Base-by-base conservation (phyloP, 2,329 filamentous ascomycete genomes). In the Stemphylium vesicarium region DNA sequence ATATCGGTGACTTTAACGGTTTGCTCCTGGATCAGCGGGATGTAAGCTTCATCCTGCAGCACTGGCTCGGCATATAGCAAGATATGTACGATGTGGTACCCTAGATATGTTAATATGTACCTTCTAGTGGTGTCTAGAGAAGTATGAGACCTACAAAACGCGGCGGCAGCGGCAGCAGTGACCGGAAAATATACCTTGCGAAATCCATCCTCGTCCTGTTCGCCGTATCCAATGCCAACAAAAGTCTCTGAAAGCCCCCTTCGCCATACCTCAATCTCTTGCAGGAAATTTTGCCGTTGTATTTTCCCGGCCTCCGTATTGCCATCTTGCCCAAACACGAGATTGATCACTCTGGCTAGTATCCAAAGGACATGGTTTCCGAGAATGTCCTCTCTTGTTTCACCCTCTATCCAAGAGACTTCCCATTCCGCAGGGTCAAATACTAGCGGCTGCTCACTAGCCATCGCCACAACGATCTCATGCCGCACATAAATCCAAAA, bases 401-500 rank as follows among this genome's bases (percentile, higher is more conserved):
- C 72, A 9, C 55, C 57, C 12, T 69, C 63, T 22, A 57, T 26
- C 68, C 68, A 72, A 3, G 50, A 56, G 10, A 74, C 69, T 40
- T 62, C 61, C 72, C 73, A 75, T 12, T 73, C 70, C 10, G 56
- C 54, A 11, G 72, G 71, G 44, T 66, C 53, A 3, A 72, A 51
- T 7, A 72, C 47, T 18, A 73, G 54, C 2, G 70, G 69, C 37
- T 61, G 59, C 37, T 72, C 71, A 22, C 57, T 72, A 6, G 66
- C 54, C 46, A 74, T 53, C 2, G 73, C 70, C 3, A 74, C 62
- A 3, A 62, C 65, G 38, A 75, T 70, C 46, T 74, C 70, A 44
- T 74, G 71, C 10, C 70, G 50, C 8, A 68, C 56, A 41, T 74
- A 73, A 22, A 75, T 68, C 71, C 72, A 75, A 51, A 75, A 75